Evolutionary conservation across 108 stramenopile species (phyloP).

Genomic region (Epipyxis sp.): DNA sequence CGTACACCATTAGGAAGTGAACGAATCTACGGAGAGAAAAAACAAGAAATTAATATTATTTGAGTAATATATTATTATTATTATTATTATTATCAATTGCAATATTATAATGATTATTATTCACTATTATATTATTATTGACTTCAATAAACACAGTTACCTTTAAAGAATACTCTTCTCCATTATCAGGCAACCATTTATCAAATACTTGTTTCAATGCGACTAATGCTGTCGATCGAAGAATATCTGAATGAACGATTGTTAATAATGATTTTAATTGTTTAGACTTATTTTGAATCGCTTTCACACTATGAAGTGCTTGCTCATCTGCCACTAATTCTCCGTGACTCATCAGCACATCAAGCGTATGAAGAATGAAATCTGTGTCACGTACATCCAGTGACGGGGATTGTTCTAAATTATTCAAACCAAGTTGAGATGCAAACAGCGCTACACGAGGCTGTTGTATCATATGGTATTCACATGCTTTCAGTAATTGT

Average conservation of each 20-base stretch:
- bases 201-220: constrained; percentile 3
- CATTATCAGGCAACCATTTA: constrained; percentile 30
- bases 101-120: too few species aligned
- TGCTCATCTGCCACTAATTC: constrained; percentile 3
- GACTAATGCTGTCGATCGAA: not conserved
- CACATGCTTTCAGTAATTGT: constrained; percentile 15
- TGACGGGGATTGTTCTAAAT: constrained; percentile 17
- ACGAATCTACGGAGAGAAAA: not conserved
- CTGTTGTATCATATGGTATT: not conserved
- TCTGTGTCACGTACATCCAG: constrained; percentile 32
- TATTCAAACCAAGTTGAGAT: constrained; percentile 5
- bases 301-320: too few species aligned
- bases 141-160: too few species aligned
- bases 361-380: not conserved
- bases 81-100: too few species aligned
- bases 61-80: too few species aligned
- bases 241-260: constrained; percentile 6
- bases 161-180: constrained; percentile 22
- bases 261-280: too few species aligned
- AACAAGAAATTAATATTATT: not conserved
- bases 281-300: too few species aligned
- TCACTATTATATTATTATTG: too few species aligned
- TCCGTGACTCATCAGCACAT: not conserved
- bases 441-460: constrained; percentile 24
- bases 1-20: not conserved